These are phyloP conservation scores for Globisporangium cederbergense DNA, from an alignment of 352 stramenopile genomes.

Conservation along the genomic window DNA sequence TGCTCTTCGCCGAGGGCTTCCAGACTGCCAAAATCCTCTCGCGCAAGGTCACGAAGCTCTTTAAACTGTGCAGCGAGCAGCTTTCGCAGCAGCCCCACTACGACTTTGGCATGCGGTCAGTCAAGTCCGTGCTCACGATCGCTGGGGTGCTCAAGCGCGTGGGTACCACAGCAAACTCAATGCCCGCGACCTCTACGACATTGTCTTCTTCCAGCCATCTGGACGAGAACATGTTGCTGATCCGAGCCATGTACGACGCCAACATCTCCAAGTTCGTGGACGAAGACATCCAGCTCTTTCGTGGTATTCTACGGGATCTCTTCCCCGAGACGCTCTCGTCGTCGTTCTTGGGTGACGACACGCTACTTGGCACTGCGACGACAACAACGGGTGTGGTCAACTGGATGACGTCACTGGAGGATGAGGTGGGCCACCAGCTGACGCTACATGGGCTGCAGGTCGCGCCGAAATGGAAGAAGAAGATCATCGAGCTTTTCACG, in stretches of 20 bases:
- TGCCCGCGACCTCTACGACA: not conserved
- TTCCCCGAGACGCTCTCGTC: slow-evolving; percentile 56
- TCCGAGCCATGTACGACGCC: slow-evolving; percentile 91
- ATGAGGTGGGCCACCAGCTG: slow-evolving; percentile 81
- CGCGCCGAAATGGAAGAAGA: slow-evolving; percentile 73
- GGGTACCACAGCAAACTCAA: slow-evolving; percentile 1
- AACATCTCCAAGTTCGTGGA: slow-evolving; percentile 91
- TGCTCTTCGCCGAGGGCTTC: slow-evolving; percentile 83
- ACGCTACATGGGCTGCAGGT: slow-evolving; percentile 49
- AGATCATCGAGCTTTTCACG: slow-evolving; percentile 90
- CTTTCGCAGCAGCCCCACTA: slow-evolving; percentile 84
- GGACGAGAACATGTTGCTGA: slow-evolving; percentile 84
- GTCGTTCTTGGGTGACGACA: not conserved
- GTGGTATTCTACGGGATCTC: slow-evolving; percentile 85
- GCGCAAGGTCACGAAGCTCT: slow-evolving; percentile 72
- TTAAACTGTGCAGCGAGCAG: slow-evolving; percentile 84
- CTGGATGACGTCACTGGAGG: slow-evolving; percentile 57
- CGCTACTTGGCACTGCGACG: not conserved
- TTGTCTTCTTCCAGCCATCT: slow-evolving; percentile 5
- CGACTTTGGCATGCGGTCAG: slow-evolving; percentile 86
- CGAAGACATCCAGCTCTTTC: slow-evolving; percentile 87
- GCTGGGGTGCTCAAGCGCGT: slow-evolving; percentile 64
- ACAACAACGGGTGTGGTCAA: slow-evolving; percentile 17
- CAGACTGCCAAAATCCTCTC: slow-evolving; percentile 56
- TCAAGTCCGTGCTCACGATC: slow-evolving; percentile 81